A percentile compares a stretch with the other conserved stretches of the same genome.
Evolutionary conservation across 139 green algal species (phyloP).

Genomic region (Micromonas pusilla): DNA sequence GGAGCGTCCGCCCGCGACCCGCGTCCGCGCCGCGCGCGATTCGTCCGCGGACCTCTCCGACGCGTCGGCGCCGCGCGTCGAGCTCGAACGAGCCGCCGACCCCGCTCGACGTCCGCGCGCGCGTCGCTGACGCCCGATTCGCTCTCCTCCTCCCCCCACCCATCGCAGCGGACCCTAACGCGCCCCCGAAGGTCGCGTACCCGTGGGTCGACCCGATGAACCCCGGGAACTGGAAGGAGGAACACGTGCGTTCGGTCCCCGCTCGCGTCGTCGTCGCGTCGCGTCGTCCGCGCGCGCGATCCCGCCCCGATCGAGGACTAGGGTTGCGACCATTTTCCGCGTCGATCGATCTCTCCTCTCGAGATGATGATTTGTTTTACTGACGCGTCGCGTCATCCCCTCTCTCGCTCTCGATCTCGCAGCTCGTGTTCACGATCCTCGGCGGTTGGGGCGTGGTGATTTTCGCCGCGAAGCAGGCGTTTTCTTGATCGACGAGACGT

Average conservation of each 20-base stretch:
- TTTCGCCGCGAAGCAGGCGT: conserved; percentile 1
- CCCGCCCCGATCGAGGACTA: neutral
- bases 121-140: too few relatives aligned
- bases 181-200: conserved; percentile 6
- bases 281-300: neutral
- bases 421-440: conserved; percentile 16
- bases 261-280: neutral
- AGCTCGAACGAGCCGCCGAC: too few relatives aligned
- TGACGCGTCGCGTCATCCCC: neutral
- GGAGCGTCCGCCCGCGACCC: too few relatives aligned
- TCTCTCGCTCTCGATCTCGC: neutral
- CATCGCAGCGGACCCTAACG: conserved; percentile 11
- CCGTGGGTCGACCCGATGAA: conserved; percentile 20
- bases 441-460: conserved; percentile 19
- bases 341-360: neutral
- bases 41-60: too few relatives aligned
- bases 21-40: too few relatives aligned
- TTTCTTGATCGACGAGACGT: neutral
- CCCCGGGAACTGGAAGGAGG: conserved; percentile 18
- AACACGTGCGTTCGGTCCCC: conserved; percentile 1
- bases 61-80: too few relatives aligned
- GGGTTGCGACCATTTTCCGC: neutral
- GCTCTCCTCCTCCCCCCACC: neutral
- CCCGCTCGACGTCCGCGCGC: too few relatives aligned
- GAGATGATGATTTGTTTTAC: neutral